Evolutionary conservation across 805 yeast genomes (phyloP), one percentile per base, ranked within the genome.

Genomic region (Huiozyma naganishii): DNA sequence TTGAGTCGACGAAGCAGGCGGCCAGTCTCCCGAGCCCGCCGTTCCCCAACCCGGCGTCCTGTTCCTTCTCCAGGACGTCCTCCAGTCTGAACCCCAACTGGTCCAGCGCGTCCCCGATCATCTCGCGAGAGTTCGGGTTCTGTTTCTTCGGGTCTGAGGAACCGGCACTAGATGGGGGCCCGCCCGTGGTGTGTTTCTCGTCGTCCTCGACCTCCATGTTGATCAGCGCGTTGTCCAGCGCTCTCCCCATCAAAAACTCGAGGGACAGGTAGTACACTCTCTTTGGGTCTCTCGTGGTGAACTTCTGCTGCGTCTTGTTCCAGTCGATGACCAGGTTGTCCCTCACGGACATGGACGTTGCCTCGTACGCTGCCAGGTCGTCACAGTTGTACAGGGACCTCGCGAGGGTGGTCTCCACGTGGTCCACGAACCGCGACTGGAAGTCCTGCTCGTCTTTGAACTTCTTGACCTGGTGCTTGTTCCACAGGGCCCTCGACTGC

Each of bases 11-110:
- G 60, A 87, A 88, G 66, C 96, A 89, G 17, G 96, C 95, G 23
- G 96, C 96, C 58, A 88, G 71, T 61, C 97, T 77, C 49, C 97
- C 97, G 45, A 88, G 70, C 50, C 97, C 97, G 59, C 97, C 97
- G 58, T 89, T 89, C 57, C 97, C 97, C 44, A 88, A 73, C 27
- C 88, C 96, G 8, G 96, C 95, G 64, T 88, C 97, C 0, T 94
- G 92, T 66, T 88, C 97, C 56, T 83, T 79, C 41, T 79, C 79
- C 52, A 89, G 69, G 29, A 88, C 72, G 55, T 88, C 96, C 66
- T 89, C 97, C 50, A 88, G 67, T 48, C 80, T 78, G 73, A 88
- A 88, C 8, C 97, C 97, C 53, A 89, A 73, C 43, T 85, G 87
- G 42, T 71, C 71, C 42, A 79, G 70, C 3, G 83, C 76, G 4